Evolutionary conservation across 108 stramenopile genomes (phyloP).

Genomic region (Nitzschia sp.): DNA sequence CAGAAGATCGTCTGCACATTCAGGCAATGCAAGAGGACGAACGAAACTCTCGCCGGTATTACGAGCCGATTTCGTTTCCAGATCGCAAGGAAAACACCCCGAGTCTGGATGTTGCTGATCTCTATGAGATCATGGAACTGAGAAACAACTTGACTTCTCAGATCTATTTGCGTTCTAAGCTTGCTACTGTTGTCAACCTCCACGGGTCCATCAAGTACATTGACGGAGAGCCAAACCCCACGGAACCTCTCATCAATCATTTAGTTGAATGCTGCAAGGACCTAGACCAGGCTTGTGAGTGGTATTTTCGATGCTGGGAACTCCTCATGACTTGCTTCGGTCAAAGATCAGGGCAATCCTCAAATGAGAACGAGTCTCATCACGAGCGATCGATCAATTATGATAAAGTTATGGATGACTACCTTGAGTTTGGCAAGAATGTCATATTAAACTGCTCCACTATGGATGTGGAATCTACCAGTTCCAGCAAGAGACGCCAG

Average conservation of each 20-base stretch:
- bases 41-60: not conserved
- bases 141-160: conserved; percentile 42
- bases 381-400: conserved; percentile 4
- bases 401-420: conserved; percentile 12
- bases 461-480: conserved; percentile 25
- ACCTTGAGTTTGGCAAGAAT: conserved; percentile 33
- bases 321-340: conserved; percentile 29
- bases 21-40: conserved; percentile 19
- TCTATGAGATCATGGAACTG: conserved; percentile 26
- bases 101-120: not conserved
- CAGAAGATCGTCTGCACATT: conserved; percentile 44
- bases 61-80: conserved; percentile 13
- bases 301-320: conserved; percentile 45
- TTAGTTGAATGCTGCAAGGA: conserved; percentile 37
- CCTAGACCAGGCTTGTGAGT: conserved; percentile 32
- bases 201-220: conserved; percentile 20
- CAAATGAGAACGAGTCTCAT: not conserved
- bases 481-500: conserved; percentile 24
- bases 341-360: conserved; percentile 8
- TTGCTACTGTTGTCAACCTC: conserved; percentile 50
- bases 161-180: conserved; percentile 56
- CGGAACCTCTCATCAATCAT: conserved; percentile 49
- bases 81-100: conserved; percentile 9
- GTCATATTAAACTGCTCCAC: conserved; percentile 17
- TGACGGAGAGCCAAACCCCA: conserved; percentile 46